phyloP scores from a whole-genome alignment of 495 filamentous ascomycete species.

The Collariella sp. region DNA sequence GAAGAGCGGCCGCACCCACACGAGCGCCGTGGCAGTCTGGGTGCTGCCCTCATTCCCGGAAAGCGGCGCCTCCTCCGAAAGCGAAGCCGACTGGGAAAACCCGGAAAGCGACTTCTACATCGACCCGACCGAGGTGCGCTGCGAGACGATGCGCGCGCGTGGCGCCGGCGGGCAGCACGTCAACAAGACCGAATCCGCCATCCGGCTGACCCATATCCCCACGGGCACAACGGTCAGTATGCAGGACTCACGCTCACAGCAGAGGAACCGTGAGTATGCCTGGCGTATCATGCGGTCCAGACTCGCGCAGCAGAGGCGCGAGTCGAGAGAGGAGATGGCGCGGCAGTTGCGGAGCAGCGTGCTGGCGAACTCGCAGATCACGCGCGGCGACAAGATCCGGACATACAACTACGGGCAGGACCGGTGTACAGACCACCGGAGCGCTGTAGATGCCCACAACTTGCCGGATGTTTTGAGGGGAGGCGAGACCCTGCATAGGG shows the following conservation, averaged over 20 bases:
- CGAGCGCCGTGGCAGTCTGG: slow-evolving; percentile 82
- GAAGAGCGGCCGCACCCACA: slow-evolving; percentile 81
- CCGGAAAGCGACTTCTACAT: slow-evolving; percentile 87
- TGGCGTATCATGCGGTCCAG: slow-evolving; percentile 79
- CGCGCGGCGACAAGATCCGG: slow-evolving; percentile 83
- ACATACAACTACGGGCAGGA: slow-evolving; percentile 95
- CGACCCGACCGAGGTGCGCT: slow-evolving; percentile 72
- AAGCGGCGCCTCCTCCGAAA: slow-evolving; percentile 35
- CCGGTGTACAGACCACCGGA: slow-evolving; percentile 88
- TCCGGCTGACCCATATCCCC: slow-evolving; percentile 86
- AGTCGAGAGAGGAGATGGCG: slow-evolving; percentile 78
- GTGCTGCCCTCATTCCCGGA: slow-evolving; percentile 81
- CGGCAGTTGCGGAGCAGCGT: slow-evolving; percentile 61
- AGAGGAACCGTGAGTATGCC: slow-evolving; percentile 74
- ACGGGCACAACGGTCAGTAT: slow-evolving; percentile 79
- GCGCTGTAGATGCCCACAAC: slow-evolving; percentile 72
- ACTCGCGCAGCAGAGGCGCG: slow-evolving; percentile 69
- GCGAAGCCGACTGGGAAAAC: slow-evolving; percentile 58
- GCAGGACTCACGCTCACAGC: slow-evolving; percentile 88
- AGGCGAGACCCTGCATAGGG: slow-evolving; percentile 57
- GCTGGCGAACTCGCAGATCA: slow-evolving; percentile 71
- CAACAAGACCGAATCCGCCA: slow-evolving; percentile 94
- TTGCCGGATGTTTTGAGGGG: slow-evolving; percentile 72
- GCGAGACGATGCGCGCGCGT: slow-evolving; percentile 83
- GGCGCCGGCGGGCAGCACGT: slow-evolving; percentile 96